These are phyloP conservation scores for Balakata baccata DNA, from an alignment of 345 rosid genomes.

Conservation along the genomic window DNA sequence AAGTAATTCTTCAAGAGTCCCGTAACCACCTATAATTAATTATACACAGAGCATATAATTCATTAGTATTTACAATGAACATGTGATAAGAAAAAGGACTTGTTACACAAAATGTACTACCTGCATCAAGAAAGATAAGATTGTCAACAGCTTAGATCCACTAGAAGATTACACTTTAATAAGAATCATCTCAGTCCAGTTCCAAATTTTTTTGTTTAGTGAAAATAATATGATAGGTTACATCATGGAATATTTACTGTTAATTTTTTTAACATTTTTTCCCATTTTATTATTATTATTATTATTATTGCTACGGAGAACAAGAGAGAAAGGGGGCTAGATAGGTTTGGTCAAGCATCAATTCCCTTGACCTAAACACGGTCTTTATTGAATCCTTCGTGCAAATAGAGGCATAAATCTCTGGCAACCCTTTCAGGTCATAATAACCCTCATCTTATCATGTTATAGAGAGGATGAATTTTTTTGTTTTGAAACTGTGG, in stretches of 20 bases:
- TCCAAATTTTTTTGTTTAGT: not conserved
- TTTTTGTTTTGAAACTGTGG: not conserved
- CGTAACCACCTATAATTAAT: conserved; percentile 72
- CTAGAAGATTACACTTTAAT: no score
- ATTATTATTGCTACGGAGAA: not conserved
- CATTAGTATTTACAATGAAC: no score
- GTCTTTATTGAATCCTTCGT: conserved; percentile 31
- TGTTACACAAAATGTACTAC: no score
- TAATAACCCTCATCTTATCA: conserved; percentile 35
- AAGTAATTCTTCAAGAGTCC: conserved; percentile 94
- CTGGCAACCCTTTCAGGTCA: conserved; percentile 31
- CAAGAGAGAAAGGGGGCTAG: not conserved
- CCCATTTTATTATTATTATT: not conserved
- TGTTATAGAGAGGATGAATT: conserved; percentile 19
- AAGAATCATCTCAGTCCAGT: no score
- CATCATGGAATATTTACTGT: conserved; percentile 4
- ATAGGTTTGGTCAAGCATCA: conserved; percentile 6
- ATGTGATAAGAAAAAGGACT: no score
- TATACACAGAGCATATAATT: not conserved
- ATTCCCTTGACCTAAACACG: conserved; percentile 14
- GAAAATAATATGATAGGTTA: conserved; percentile 8
- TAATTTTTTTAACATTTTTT: not conserved
- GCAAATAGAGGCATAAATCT: conserved; percentile 31
- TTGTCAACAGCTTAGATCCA: no score
- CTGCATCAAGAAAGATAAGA: no score